Evolutionary conservation across 805 yeast genomes (phyloP), one percentile per base, ranked within the genome.

Genomic region (Ogataea minuta): DNA sequence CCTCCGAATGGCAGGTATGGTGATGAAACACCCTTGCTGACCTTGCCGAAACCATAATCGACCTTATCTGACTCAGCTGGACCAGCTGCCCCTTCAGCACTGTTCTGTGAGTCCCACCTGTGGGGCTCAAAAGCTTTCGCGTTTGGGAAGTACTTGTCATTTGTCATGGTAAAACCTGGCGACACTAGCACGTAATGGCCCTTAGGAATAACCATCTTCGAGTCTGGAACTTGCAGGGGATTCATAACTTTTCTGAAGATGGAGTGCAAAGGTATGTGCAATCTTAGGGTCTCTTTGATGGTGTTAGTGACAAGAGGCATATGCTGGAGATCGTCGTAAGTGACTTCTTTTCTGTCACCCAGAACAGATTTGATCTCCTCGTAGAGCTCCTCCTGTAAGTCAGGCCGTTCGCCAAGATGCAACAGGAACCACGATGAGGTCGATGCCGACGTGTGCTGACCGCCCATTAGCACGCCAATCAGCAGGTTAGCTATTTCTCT

Each of bases 1-100:
- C 98, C 99, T 54, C 99, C 99, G 58, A 93, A 93, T 40, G 99
- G 99, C 62, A 93, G 77, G 68, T 88, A 93, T 43, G 98, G 96
- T 29, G 96, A 87, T 21, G 86, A 71, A 37, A 91, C 98, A 68
- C 98, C 99, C 69, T 93, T 93, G 31, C 95, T 81, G 48, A 93
- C 86, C 44, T 87, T 85, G 61, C 97, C 97, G 55, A 91, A 91
- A n/a, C 98, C 98, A 62, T 90, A 91, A 65, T 91, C 98, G 31
- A 89, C 82, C 38, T 75, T 52, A 23, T 54, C 61, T n/a, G 46
- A 47, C n/a, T 45, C 55, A 34, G 44, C 31, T 35, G 84, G 79
- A 34, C 74, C 47, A 12, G 49, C 51, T 33, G 57, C 56, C 32
- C 57, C 60, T 32, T 54, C 60, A 11, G 57, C 34, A 42, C 56